Base-by-base conservation (phyloP, 2,329 filamentous ascomycete species). In the Chaetomium olivaceum region DNA sequence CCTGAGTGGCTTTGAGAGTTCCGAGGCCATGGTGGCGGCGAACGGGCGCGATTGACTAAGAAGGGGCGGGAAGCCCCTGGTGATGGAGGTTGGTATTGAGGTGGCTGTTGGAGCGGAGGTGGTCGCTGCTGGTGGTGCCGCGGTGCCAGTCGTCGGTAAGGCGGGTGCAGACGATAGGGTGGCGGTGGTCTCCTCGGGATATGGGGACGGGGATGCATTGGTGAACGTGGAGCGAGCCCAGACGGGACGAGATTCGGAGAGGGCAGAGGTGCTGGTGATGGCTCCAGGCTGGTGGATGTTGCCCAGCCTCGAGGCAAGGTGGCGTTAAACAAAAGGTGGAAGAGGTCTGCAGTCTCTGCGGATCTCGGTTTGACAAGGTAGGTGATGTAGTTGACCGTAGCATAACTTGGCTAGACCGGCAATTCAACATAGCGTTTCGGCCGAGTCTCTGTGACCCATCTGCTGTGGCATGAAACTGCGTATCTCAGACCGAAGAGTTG, bases 11-110 rank as follows among this genome's bases (percentile, higher is more conserved):
- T 54, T 39, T 31, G 61, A 61, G 33, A 65, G 64, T 21, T 43
- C 14, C 9, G 61, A 61, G 61, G 57, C 16, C 6, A 23, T 46
- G 19, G 60, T 12, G 3, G 62, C 23, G 12, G 46, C 39, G 1
- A 29, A 48, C 12, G 65, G 62, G n/a, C 65, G 69, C 4, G 71
- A 72, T 71, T 72, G 71, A 73, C 71, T 70, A 70, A 51, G 61
- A 68, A 69, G 71, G 70, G 71, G 71, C 71, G 66, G 69, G 71
- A 73, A 71, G 71, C 71, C 70, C 70, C 71, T 50, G 69, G 67
- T 43, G 67, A 67, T 62, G 66, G 36, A 46, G 29, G 54, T 3
- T 51, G 63, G n/a, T 58, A 52, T n/a, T 16, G 33, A 27, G 11
- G 14, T 23, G 54, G 33, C 1, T 36, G 54, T 29, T 31, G 43